Base-by-base conservation (phyloP, 2,329 filamentous ascomycete genomes). In the Cercospora zeina region DNA sequence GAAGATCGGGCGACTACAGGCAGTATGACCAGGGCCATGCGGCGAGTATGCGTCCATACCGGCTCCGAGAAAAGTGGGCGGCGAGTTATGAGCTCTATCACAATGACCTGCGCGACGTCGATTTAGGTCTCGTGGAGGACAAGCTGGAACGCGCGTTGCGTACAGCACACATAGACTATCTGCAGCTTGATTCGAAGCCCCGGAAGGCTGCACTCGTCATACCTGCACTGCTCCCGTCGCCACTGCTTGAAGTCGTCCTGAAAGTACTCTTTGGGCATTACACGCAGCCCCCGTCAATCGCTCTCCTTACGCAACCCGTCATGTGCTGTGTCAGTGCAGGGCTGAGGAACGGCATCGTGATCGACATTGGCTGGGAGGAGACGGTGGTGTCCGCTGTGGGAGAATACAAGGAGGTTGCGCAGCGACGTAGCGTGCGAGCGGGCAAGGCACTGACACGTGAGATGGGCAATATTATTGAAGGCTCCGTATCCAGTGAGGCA, bases 321-420 rank as follows among this genome's bases (percentile, higher is more conserved):
- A 88, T 95, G 76, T 82, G 87, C 1, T 81, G 89, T 6, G 84
- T 93, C 2, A 89, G 89, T 7, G 92, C 93, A 5, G 95, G 95
- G 0, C 79, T 96, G 42, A 87, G 95, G 13, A 91, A 90, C n/a
- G 91, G 89, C 0, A 76, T 99, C 45, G 86, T 97, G 0, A 82
- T 99, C 37, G 92, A 99, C 72, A 83, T 99, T 63, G 95, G 93
- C 47, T 99, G 95, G 95, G 83, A 87, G 45, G 95, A 97, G 76
- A 96, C 93, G 0, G 84, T 88, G 0, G 85, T 96, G 21, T 96
- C 91, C 0, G 89, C 88, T 5, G 83, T 97, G 6, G 97, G 93
- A 72, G 95, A 99, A 77, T 96, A 92, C 74, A 87, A 90, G 58
- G 92, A 96, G 74, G 85, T 96, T 1, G 81, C 83, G 14, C 86